Evolutionary conservation across 495 filamentous ascomycete genomes (phyloP), one percentile per base, ranked within the genome.

Genomic region (Penicillium pancosmium): DNA sequence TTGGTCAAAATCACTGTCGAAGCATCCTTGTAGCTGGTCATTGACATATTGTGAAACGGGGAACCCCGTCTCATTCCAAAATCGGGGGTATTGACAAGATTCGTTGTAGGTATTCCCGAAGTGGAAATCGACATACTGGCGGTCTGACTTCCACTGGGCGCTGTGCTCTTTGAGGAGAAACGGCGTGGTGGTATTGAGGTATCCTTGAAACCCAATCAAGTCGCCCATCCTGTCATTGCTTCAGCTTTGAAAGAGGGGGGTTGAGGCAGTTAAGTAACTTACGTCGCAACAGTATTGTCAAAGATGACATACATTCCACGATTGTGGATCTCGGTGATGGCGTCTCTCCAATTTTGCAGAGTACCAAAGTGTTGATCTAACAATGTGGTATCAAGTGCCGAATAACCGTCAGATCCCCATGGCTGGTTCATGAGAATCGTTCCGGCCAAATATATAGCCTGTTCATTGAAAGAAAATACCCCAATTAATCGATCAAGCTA

Each of bases 281-380:
- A 85, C 78, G 87, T 90, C 36, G 86, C 78, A 68, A 90, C 78
- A 10, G 88, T 91, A 60, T 90, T 89, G 61, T 91, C 88, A 61
- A 90, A 74, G 21, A 91, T 75, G 33, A 90, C 85, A 74, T 86
- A 89, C 86, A 91, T 90, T 38, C 82, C 83, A 8, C 84, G 80
- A 5, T 66, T 71, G 67, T 90, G 87, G 23, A 91, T 86, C 48
- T 86, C 87, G 9, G 78, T 74, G 55, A 91, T 85, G 2, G 83
- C 81, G 38, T 78, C 65, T 67, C 86, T 83, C 88, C 88, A 91
- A 40, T 73, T 69, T 31, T 83, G 65, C 51, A 91, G 83, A 12
- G 75, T 83, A 3, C 87, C 88, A 57, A 82, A 87, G 67, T 91
- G 88, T 54, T 84, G 80, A 66, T 91, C 88, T 1, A 91, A 77